A percentile compares a stretch with the other conserved stretches of the same genome.
These are phyloP conservation scores for Umbelopsis ramanniana DNA, from an alignment of 192 early-diverging fungal genomes.

Conservation along the genomic window DNA sequence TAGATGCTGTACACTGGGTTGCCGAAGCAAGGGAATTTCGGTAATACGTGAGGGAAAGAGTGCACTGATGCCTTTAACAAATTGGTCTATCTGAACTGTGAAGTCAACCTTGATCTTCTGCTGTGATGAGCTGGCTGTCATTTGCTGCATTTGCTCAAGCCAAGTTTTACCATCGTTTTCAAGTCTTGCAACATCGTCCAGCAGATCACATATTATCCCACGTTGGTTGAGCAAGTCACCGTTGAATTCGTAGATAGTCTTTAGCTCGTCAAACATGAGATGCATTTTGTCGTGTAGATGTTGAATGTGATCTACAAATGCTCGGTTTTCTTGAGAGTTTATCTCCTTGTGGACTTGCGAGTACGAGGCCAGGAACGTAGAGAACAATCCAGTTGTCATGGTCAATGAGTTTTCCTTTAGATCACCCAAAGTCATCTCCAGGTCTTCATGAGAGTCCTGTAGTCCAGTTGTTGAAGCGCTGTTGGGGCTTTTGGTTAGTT, in stretches of 20 bases:
- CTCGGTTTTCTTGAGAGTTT: neutral
- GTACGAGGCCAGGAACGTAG: neutral
- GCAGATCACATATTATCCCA: neutral
- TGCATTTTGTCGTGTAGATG: neutral
- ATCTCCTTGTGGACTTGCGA: neutral
- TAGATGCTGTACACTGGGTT: neutral
- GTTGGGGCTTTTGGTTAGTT: neutral
- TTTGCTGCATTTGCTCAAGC: neutral
- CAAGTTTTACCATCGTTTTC: neutral
- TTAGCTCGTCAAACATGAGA: neutral
- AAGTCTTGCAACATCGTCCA: neutral
- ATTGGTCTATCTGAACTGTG: neutral
- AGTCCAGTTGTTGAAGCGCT: neutral
- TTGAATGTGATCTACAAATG: neutral
- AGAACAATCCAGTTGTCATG: neutral
- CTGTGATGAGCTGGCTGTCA: neutral
- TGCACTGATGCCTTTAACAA: neutral
- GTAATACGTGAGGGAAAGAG: neutral
- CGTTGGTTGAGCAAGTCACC: neutral
- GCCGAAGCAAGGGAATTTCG: neutral
- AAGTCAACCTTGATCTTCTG: neutral
- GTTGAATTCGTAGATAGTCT: neutral
- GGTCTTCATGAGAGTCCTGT: neutral
- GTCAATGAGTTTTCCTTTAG: neutral
- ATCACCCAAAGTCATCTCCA: neutral